A percentile compares a stretch with the other conserved stretches of the same genome.
These are phyloP conservation scores for Aspergillus luchuensis DNA, from an alignment of 2,329 filamentous ascomycete genomes.

Conservation along the genomic window DNA sequence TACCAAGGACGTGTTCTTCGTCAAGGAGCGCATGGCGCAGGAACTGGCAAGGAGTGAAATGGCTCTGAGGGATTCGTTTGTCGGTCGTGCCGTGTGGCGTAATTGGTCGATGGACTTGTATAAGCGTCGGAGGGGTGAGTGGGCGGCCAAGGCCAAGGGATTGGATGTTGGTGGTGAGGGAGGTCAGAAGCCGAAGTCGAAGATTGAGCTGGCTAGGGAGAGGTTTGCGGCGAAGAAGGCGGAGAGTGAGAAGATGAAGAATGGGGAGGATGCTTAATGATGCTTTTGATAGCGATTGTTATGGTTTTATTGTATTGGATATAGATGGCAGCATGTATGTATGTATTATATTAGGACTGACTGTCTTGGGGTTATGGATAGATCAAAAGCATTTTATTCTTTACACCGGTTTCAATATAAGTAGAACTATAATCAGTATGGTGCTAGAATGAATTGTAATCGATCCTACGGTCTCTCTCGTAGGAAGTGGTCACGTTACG, in stretches of 20 bases:
- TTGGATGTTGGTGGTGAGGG: constrained; percentile 32
- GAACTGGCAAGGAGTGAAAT: constrained; percentile 63
- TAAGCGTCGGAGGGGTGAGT: constrained; percentile 63
- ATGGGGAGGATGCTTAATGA: not conserved
- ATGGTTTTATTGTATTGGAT: too few species aligned
- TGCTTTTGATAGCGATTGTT: too few species aligned
- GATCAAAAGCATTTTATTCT: too few species aligned
- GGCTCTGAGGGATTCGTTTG: constrained; percentile 63
- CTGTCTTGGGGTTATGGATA: too few species aligned
- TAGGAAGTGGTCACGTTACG: too few species aligned
- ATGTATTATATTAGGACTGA: too few species aligned
- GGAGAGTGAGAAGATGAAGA: constrained; percentile 18
- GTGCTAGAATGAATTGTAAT: too few species aligned
- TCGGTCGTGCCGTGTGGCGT: constrained; percentile 69
- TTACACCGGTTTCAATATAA: too few species aligned
- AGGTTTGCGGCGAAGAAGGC: constrained; percentile 52
- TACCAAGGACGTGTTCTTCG: constrained; percentile 64
- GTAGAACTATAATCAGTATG: too few species aligned
- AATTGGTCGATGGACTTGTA: constrained; percentile 76
- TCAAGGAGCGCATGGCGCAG: constrained; percentile 67
- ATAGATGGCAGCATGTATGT: too few species aligned
- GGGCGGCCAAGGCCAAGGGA: constrained; percentile 64
- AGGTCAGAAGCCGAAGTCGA: constrained; percentile 48
- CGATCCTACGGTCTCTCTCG: too few species aligned
- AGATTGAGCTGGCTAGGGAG: constrained; percentile 60